Evolutionary conservation across 176 grass and related monocot species (phyloP).

Genomic region (Tuctoria greenei): DNA sequence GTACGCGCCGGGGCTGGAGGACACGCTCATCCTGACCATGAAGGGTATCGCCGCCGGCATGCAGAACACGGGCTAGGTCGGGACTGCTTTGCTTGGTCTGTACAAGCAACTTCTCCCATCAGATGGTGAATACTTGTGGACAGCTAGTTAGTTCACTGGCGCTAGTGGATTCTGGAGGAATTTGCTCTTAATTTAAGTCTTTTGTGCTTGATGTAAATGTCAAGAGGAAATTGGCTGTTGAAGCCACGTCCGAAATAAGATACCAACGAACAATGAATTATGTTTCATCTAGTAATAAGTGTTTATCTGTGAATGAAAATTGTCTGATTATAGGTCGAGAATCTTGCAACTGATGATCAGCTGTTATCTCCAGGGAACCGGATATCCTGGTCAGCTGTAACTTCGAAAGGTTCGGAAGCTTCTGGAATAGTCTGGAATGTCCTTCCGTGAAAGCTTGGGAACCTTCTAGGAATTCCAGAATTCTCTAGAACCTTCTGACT

Average conservation of each 20-base stretch:
- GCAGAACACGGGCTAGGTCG: slow-evolving; percentile 77
- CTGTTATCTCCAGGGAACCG: not conserved
- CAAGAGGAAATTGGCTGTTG: slow-evolving; percentile 30
- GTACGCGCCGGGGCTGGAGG: slow-evolving; percentile 79
- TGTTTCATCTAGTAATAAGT: not conserved
- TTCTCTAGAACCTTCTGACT: too few species aligned
- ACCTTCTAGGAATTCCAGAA: too few species aligned
- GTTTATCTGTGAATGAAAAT: not conserved
- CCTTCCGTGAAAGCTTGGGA: too few species aligned
- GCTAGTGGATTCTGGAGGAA: slow-evolving; percentile 20
- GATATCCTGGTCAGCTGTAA: not conserved
- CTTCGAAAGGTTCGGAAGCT: too few species aligned
- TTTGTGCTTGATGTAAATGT: slow-evolving; percentile 41
- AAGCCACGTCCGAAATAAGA: slow-evolving; percentile 45
- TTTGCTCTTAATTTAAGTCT: slow-evolving; percentile 1
- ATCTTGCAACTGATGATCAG: not conserved
- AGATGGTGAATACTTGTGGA: slow-evolving; percentile 31
- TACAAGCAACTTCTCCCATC: too few species aligned
- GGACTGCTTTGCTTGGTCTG: not conserved
- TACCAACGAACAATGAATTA: slow-evolving; percentile 10
- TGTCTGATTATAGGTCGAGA: not conserved
- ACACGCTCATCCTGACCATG: slow-evolving; percentile 90
- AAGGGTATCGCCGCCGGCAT: slow-evolving; percentile 90
- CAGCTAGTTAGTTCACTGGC: slow-evolving; percentile 34
- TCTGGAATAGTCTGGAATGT: too few species aligned